These are phyloP conservation scores for Colletotrichum incanum DNA, from an alignment of 2,329 filamentous ascomycete genomes.

Conservation along the genomic window DNA sequence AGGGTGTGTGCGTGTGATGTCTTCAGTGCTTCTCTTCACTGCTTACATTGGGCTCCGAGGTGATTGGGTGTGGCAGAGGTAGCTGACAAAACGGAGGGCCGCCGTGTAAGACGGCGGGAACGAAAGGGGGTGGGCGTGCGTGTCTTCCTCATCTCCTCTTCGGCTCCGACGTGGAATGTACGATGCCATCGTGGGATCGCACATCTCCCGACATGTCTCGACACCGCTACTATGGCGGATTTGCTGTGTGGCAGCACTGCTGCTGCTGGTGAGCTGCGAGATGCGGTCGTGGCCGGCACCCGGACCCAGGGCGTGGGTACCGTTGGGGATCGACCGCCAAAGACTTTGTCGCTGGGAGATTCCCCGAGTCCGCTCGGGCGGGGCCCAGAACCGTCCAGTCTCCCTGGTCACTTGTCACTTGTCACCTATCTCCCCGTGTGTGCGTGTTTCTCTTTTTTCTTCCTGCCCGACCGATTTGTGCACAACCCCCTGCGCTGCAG, in stretches of 20 bases:
- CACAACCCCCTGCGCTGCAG: neutral
- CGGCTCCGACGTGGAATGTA: slow-evolving; percentile 1
- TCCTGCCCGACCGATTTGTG: slow-evolving; percentile 10
- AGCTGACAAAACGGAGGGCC: neutral
- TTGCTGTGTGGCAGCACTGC: neutral
- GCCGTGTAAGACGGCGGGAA: slow-evolving; percentile 18
- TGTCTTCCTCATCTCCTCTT: neutral
- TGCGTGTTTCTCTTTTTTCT: slow-evolving; percentile 4
- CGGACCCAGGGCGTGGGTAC: slow-evolving; percentile 15
- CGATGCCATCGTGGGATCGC: slow-evolving; percentile 15
- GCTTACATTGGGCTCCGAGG: slow-evolving; percentile 16
- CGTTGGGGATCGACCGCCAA: slow-evolving; percentile 11
- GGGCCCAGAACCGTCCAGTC: slow-evolving; percentile 8
- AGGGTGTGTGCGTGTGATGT: slow-evolving; percentile 20
- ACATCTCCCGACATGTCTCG: slow-evolving; percentile 12
- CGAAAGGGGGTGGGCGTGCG: neutral
- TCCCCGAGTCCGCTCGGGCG: slow-evolving; percentile 12
- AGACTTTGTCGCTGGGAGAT: slow-evolving; percentile 8
- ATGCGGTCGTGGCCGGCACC: slow-evolving; percentile 24
- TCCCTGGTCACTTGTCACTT: slow-evolving; percentile 2
- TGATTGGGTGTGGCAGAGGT: slow-evolving; percentile 23
- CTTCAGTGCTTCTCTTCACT: slow-evolving; percentile 1
- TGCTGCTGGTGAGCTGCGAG: slow-evolving; percentile 9
- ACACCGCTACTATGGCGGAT: slow-evolving; percentile 8
- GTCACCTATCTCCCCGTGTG: neutral